These are phyloP conservation scores for Exsudoporus frostii DNA, from an alignment of 768 basidiomycete species.

Conservation along the genomic window DNA sequence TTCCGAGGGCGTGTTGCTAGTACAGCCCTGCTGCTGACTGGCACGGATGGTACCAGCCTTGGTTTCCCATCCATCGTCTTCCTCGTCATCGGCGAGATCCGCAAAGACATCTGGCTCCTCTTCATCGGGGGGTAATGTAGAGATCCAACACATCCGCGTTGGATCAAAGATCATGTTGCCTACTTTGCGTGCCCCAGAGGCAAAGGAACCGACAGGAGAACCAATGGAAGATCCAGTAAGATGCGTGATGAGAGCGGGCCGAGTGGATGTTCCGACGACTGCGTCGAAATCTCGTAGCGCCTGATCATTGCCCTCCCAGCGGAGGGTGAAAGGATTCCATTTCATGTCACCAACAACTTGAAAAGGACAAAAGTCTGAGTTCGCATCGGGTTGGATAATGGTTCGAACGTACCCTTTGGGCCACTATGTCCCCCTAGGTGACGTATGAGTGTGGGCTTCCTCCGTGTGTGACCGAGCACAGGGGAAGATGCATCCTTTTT, in stretches of 20 bases:
- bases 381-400: constrained; percentile 1
- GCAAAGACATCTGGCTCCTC: constrained; percentile 97
- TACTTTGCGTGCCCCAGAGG: constrained; percentile 81
- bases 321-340: constrained; percentile 86
- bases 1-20: constrained; percentile 25
- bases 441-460: constrained; percentile 86
- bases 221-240: constrained; percentile 84
- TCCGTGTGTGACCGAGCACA: constrained; percentile 43
- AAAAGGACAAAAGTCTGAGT: constrained; percentile 13
- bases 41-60: constrained; percentile 81
- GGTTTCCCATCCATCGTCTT: constrained; percentile 65
- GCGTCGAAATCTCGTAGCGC: constrained; percentile 86
- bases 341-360: constrained; percentile 94
- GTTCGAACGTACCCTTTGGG: constrained; percentile 62
- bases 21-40: constrained; percentile 41
- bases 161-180: constrained; percentile 99
- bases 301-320: constrained; percentile 98
- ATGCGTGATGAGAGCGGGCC: constrained; percentile 95
- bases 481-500: constrained; percentile 51
- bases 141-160: constrained; percentile 91
- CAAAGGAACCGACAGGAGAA: constrained; percentile 71
- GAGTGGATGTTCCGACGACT: constrained; percentile 74
- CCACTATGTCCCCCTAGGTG: constrained; percentile 66
- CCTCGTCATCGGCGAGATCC: constrained; percentile 88
- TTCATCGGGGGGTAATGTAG: constrained; percentile 78